Conservation (phyloP, 495 filamentous ascomycete species). For the Neurospora sp. region DNA sequence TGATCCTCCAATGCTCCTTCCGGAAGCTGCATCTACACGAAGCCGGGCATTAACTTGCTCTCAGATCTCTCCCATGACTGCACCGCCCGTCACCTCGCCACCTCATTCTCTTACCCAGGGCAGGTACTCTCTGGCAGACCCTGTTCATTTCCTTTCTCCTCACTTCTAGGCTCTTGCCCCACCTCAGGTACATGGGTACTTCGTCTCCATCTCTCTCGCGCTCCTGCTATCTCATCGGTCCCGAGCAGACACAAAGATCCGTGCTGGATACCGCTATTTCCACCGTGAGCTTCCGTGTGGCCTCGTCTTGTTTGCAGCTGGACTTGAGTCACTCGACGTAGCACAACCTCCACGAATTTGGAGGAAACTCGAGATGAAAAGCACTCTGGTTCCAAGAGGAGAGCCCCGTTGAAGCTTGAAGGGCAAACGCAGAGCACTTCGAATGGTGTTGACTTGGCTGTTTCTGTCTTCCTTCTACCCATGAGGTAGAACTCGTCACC, state of each 20-base stretch:
- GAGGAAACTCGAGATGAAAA: not conserved
- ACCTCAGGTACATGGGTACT: not conserved
- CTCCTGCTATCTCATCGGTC: not conserved
- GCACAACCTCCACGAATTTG: not conserved
- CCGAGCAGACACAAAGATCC: not conserved
- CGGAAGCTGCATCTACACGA: not conserved
- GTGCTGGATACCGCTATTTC: not conserved
- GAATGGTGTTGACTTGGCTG: not conserved
- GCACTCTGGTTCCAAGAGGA: not conserved
- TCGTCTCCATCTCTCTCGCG: not conserved
- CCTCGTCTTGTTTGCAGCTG: not conserved
- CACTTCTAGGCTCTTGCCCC: not conserved
- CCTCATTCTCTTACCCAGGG: not conserved
- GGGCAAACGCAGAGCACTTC: not conserved
- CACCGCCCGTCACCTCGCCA: not conserved
- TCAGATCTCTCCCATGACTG: not conserved
- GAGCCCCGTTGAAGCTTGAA: not conserved
- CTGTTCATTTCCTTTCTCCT: not conserved
- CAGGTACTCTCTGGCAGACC: not conserved
- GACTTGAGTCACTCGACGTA: not conserved
- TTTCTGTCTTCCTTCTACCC: not conserved
- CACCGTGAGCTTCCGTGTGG: not conserved
- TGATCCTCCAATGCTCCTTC: not conserved
- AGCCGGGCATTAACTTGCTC: not conserved
- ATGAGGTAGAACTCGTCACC: not conserved